Evolutionary conservation across 148 eudicot genomes (phyloP).

Genomic region (Rhododendron williamsianum): DNA sequence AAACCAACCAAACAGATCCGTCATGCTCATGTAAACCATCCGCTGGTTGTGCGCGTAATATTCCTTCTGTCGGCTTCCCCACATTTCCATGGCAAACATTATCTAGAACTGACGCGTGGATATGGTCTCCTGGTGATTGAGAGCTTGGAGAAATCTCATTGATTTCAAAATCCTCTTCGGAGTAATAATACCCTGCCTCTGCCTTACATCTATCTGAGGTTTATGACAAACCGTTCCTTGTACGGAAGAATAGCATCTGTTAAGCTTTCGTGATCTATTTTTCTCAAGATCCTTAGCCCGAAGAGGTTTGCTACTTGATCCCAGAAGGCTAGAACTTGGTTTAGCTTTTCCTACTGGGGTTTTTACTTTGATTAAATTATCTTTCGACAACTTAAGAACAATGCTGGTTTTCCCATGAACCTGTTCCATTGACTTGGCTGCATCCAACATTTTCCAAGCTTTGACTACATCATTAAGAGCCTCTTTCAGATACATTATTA

Average conservation of each 20-base stretch:
- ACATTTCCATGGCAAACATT: slow-evolving; percentile 12
- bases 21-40: slow-evolving; percentile 6
- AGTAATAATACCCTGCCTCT: slow-evolving; percentile 6
- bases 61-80: slow-evolving; percentile 16
- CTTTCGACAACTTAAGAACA: slow-evolving; percentile 21
- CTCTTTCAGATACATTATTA: slow-evolving; percentile 5
- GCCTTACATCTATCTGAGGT: slow-evolving; percentile 20
- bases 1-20: slow-evolving; percentile 16
- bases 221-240: slow-evolving; percentile 12
- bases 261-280: slow-evolving; percentile 10
- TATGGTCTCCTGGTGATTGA: slow-evolving; percentile 6
- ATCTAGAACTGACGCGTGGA: background rate
- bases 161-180: slow-evolving; percentile 7
- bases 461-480: slow-evolving; percentile 43
- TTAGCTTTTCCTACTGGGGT: slow-evolving; percentile 17
- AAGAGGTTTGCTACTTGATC: slow-evolving; percentile 16
- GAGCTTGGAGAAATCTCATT: slow-evolving; percentile 3
- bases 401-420: slow-evolving; percentile 14
- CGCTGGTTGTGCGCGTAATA: slow-evolving; percentile 8
- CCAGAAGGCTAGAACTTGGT: slow-evolving; percentile 12
- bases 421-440: slow-evolving; percentile 50
- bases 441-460: slow-evolving; percentile 83
- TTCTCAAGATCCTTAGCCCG: slow-evolving; percentile 15
- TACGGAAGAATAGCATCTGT: background rate
- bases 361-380: slow-evolving; percentile 17